A percentile compares a stretch with the other conserved stretches of the same genome.
Evolutionary conservation across 1,284 basidiomycete genomes (phyloP).

Genomic region (Apiotrichum montevideense): DNA sequence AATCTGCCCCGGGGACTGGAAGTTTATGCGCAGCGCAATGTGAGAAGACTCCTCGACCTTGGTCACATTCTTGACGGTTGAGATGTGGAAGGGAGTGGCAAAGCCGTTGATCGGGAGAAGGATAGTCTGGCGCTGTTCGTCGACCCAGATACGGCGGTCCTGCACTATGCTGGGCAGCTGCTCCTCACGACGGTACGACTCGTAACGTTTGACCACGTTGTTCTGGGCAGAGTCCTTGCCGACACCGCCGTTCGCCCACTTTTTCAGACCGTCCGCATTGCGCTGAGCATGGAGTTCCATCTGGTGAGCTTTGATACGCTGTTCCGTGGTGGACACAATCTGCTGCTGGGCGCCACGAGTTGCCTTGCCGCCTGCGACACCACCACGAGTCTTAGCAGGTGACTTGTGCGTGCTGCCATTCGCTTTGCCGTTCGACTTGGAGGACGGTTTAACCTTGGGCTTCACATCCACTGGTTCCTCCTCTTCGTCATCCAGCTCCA

Average conservation of each 20-base stretch:
- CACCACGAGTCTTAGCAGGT: conserved; percentile 25
- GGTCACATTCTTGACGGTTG: conserved; percentile 95
- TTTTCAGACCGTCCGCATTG: conserved; percentile 75
- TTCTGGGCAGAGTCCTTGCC: conserved; percentile 58
- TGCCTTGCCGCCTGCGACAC: conserved; percentile 61
- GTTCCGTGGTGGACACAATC: conserved; percentile 60
- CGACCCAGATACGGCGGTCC: conserved; percentile 77
- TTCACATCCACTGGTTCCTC: conserved; percentile 50
- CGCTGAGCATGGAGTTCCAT: conserved; percentile 70
- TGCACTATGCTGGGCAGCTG: conserved; percentile 77
- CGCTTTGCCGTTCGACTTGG: conserved; percentile 39
- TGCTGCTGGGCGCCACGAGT: conserved; percentile 68
- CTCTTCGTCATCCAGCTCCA: conserved; percentile 58
- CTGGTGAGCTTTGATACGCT: conserved; percentile 81
- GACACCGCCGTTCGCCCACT: conserved; percentile 58
- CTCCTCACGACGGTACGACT: conserved; percentile 92
- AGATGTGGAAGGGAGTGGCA: conserved; percentile 96
- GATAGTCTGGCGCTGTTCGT: conserved; percentile 82
- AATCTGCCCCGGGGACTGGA: conserved; percentile 95
- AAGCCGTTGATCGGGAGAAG: conserved; percentile 91
- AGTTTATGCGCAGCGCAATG: conserved; percentile 93
- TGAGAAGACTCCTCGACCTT: conserved; percentile 96
- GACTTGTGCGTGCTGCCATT: conserved; percentile 18
- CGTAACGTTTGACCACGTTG: conserved; percentile 90
- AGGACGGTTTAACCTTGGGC: conserved; percentile 54